phyloP scores from a whole-genome alignment of 495 filamentous ascomycete genomes.

The Oleoguttula mirabilis region DNA sequence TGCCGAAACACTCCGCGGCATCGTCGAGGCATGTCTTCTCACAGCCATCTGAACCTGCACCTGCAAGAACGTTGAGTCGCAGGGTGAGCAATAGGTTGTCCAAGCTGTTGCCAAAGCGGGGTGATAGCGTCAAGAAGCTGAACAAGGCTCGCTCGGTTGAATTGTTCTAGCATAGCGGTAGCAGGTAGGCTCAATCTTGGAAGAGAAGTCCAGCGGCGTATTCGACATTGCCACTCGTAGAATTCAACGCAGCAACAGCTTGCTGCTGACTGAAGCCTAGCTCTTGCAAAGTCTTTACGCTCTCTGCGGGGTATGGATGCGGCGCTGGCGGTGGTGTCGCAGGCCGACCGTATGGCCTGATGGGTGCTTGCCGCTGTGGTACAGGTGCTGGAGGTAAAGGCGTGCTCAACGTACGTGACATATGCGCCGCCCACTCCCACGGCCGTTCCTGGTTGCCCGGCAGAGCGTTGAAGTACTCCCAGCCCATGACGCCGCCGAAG shows the following conservation, averaged over 20 bases:
- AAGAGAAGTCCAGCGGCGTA: constrained; percentile 77
- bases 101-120: too few relatives aligned
- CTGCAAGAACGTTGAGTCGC: too few relatives aligned
- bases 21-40: too few relatives aligned
- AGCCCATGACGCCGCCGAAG: constrained; percentile 38
- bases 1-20: too few relatives aligned
- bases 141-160: too few relatives aligned
- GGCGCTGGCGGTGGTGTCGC: constrained; percentile 11
- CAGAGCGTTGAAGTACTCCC: constrained; percentile 36
- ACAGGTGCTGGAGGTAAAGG: constrained; percentile 6
- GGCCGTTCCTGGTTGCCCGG: constrained; percentile 20
- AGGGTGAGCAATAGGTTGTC: too few relatives aligned
- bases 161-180: too few relatives aligned
- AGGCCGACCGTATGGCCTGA: constrained; percentile 13
- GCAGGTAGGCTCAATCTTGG: constrained; percentile 26
- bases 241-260: constrained; percentile 68
- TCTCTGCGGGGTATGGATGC: constrained; percentile 42
- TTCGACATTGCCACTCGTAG: constrained; percentile 74
- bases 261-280: constrained; percentile 69
- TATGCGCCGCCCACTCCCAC: constrained; percentile 26
- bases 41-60: too few relatives aligned
- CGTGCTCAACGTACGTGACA: constrained; percentile 9
- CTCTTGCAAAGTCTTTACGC: constrained; percentile 59
- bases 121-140: too few relatives aligned
- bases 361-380: constrained; percentile 11